Conservation (phyloP, 345 rosid genomes). For the Cardamine occulta region DNA sequence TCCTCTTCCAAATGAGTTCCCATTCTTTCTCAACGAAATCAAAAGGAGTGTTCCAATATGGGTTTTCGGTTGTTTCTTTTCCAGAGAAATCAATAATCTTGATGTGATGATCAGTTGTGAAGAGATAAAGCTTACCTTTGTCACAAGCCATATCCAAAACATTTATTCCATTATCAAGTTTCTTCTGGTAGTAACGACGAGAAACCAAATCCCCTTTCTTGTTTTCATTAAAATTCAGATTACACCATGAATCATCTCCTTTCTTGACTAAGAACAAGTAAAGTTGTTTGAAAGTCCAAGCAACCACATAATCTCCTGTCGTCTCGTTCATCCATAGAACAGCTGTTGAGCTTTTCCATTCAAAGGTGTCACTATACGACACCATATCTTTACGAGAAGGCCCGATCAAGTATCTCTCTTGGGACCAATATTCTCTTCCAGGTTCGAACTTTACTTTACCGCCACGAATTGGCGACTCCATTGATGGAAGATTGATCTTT, state of each 20-base stretch:
- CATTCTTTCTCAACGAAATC: not conserved
- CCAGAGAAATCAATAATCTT: not conserved
- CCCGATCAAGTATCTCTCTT: not conserved
- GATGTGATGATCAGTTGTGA: conserved; percentile 15
- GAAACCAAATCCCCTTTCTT: not conserved
- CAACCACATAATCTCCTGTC: conserved; percentile 2
- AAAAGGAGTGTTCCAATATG: not conserved
- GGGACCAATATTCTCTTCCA: too few species aligned
- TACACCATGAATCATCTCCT: conserved; percentile 9
- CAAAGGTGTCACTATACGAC: not conserved
- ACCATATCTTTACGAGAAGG: not conserved
- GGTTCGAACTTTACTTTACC: not conserved
- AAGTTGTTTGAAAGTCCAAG: conserved; percentile 9
- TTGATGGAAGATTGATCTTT: conserved; percentile 28
- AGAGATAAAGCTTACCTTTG: conserved; percentile 7
- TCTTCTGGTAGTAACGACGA: too few species aligned
- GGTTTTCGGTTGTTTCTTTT: not conserved
- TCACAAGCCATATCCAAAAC: not conserved
- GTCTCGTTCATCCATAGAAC: conserved; percentile 26
- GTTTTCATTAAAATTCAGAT: too few species aligned
- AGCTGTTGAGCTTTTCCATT: conserved; percentile 14
- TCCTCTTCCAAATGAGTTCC: conserved; percentile 24
- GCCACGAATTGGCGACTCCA: not conserved
- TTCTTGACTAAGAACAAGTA: not conserved
- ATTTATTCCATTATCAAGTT: not conserved